These are phyloP conservation scores for Phytopythium litorale DNA, from an alignment of 352 stramenopile species.

Conservation along the genomic window DNA sequence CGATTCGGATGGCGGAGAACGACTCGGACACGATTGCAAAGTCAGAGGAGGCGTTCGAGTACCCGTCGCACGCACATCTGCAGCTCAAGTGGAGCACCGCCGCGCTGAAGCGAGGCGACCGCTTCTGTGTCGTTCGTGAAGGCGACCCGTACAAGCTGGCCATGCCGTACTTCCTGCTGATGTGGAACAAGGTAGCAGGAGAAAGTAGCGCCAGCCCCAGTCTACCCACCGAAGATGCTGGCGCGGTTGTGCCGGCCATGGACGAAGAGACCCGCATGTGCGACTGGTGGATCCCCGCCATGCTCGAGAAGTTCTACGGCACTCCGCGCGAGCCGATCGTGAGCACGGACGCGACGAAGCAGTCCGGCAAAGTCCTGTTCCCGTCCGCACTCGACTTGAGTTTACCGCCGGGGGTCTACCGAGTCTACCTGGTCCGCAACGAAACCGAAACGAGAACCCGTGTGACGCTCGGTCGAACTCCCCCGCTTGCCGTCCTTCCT, in stretches of 20 bases:
- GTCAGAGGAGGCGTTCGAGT: constrained; percentile 26
- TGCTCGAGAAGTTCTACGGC: constrained; percentile 26
- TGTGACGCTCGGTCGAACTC: constrained; percentile 21
- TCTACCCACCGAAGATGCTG: constrained; percentile 5
- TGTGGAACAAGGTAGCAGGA: constrained; percentile 26
- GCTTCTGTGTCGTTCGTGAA: constrained; percentile 40
- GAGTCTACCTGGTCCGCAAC: constrained; percentile 43
- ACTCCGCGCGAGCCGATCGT: constrained; percentile 13
- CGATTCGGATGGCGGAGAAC: constrained; percentile 31
- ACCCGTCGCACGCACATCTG: constrained; percentile 33
- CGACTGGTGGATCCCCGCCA: constrained; percentile 40
- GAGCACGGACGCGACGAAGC: constrained; percentile 16
- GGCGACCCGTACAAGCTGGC: constrained; percentile 31
- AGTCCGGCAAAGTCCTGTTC: constrained; percentile 17
- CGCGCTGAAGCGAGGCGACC: constrained; percentile 23
- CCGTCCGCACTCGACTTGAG: constrained; percentile 41
- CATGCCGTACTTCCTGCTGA: constrained; percentile 36
- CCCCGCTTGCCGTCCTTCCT: constrained; percentile 32
- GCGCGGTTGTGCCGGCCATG: background rate
- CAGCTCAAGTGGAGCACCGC: constrained; percentile 35
- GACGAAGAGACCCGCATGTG: constrained; percentile 8
- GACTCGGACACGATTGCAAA: constrained; percentile 12
- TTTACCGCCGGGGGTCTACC: constrained; percentile 39
- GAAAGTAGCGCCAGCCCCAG: background rate
- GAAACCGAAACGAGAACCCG: constrained; percentile 29